Base-by-base conservation (phyloP, 2,329 filamentous ascomycete species). In the Simplicillium sp. region DNA sequence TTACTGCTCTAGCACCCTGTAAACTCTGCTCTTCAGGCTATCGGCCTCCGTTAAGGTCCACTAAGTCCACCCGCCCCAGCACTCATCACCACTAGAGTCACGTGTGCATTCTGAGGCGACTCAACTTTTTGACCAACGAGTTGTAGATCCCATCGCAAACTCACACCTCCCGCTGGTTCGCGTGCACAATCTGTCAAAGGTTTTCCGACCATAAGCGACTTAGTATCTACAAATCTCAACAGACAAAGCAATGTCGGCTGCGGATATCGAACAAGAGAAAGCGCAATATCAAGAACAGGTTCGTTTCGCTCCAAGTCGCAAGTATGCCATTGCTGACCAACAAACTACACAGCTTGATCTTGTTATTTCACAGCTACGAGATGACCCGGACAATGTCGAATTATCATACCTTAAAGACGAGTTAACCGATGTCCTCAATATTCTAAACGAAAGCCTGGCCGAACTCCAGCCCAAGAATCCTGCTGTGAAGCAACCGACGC, bases 371-470 rank as follows among this genome's bases (percentile, higher is more conserved):
- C 84, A 85, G 49, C 77, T 94, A 43, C 80, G 83, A 61, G 80
- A 84, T 61, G 86, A 92, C 55, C 82, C 88, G 48, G 82, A 84
- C 44, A 90, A 87, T 62, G 70, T 69, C 54, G 87, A 90, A 62
- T 79, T 94, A 55, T 73, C 82, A 55, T 77, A 74, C 56, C 77
- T 95, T 59, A 82, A 84, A 64, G 69, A 76, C 59, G 87, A 94
- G 71, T 78, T 95, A 66, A 76, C 87, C 70, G 76, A 82, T 66
- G 79, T 87, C 64, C 83, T 97, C 63, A 73, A 75, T 59, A 75
- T 88, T 52, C 78, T 87, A 63, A 78, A 89, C 68, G 80, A 82
- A 57, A 78, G 82, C 53, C 83, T 96, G 61, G 81, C 82, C 66
- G 85, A 92, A 63, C 73, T 92, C 60, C 82, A 84, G 65, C 61